Percentiles rank a stretch among this genome's conserved stretches.
phyloP scores from a whole-genome alignment of 129 eudicot species.

The Sambucus nigra region DNA sequence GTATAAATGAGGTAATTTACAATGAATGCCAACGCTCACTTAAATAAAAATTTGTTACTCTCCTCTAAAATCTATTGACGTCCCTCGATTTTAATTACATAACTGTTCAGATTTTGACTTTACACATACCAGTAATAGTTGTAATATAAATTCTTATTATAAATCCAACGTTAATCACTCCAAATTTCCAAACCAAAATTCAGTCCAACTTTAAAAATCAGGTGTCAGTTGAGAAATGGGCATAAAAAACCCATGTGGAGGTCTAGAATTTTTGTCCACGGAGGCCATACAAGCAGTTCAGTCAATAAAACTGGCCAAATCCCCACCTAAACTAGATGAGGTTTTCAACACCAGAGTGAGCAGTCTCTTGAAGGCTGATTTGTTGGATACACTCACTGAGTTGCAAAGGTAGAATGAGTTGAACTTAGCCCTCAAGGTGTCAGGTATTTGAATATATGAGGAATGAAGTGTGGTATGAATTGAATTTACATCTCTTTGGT shows the following conservation, averaged over 20 bases:
- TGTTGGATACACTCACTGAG: conserved; percentile 50
- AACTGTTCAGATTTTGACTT: too few species aligned
- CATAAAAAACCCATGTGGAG: conserved; percentile 49
- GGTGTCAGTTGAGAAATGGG: conserved; percentile 41
- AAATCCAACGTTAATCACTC: too few species aligned
- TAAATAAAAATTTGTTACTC: too few species aligned
- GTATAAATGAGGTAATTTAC: too few species aligned
- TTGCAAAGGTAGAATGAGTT: conserved; percentile 57
- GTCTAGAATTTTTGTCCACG: conserved; percentile 45
- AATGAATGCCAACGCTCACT: too few species aligned
- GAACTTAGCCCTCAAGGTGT: conserved; percentile 41
- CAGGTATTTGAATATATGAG: conserved; percentile 64
- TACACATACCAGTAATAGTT: too few species aligned
- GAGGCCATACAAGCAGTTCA: too few species aligned
- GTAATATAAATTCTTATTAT: too few species aligned
- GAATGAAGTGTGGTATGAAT: conserved; percentile 64
- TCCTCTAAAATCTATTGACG: too few species aligned
- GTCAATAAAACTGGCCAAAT: conserved; percentile 56
- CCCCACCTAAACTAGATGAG: conserved; percentile 38
- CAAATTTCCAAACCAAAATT: not conserved
- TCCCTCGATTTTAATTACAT: too few species aligned
- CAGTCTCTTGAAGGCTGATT: conserved; percentile 65
- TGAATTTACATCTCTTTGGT: conserved; percentile 36
- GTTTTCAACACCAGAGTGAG: conserved; percentile 38
- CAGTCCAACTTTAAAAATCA: conserved; percentile 12